These are phyloP conservation scores for Yamadazyma songkhlaensis DNA, from an alignment of 1,139 yeast genomes.

Conservation along the genomic window DNA sequence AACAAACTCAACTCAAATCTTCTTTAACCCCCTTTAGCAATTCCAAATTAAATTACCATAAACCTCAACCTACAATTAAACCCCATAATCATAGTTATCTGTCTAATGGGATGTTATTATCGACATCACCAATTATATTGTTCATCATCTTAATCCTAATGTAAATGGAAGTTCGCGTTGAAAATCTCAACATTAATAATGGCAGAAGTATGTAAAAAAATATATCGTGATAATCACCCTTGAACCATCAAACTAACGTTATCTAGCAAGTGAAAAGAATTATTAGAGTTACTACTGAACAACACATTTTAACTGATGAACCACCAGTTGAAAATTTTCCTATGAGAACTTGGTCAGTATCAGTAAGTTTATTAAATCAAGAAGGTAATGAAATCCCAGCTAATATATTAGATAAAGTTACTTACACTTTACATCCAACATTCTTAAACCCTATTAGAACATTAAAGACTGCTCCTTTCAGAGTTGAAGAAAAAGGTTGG, in stretches of 20 bases:
- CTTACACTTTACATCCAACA: conserved; percentile 92
- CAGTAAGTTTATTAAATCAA: conserved; percentile 70
- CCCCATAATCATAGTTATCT: conserved; percentile 1
- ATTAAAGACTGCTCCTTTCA: conserved; percentile 82
- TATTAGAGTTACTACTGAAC: conserved; percentile 83
- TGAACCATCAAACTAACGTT: conserved; percentile 1
- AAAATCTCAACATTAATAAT: conserved; percentile 7
- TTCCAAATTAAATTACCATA: not conserved
- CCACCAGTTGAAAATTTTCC: conserved; percentile 93
- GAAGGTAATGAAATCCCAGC: conserved; percentile 87
- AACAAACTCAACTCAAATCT: not conserved
- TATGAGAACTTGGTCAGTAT: conserved; percentile 91
- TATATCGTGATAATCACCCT: too few relatives aligned
- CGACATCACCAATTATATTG: conserved; percentile 5
- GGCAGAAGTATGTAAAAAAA: conserved; percentile 15
- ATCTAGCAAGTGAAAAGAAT: conserved; percentile 70
- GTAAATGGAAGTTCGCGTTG: conserved; percentile 4
- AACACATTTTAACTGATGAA: conserved; percentile 76
- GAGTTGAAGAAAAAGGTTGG: conserved; percentile 94
- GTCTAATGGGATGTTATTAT: conserved; percentile 3
- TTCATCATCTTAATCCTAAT: conserved; percentile 2
- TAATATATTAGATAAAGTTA: conserved; percentile 83
- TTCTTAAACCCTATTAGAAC: conserved; percentile 85
- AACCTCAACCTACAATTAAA: too few relatives aligned
- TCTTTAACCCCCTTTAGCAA: not conserved